These are phyloP conservation scores for Tylopilus felleus DNA, from an alignment of 768 basidiomycete genomes.

Conservation along the genomic window DNA sequence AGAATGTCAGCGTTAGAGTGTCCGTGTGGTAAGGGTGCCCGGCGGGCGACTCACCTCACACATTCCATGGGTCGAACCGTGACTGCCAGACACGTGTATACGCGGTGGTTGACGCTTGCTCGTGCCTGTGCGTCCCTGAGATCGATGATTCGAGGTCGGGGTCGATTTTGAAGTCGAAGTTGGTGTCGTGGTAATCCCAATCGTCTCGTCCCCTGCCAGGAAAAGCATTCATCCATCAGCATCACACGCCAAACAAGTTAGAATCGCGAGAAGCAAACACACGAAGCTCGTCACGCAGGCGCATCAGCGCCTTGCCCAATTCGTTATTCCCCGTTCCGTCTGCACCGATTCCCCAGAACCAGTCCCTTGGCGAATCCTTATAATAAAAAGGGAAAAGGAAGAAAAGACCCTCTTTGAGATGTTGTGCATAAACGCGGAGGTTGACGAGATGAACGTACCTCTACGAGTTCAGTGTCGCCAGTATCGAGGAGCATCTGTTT, in stretches of 20 bases:
- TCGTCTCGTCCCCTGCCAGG: constrained; percentile 11
- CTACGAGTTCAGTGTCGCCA: constrained; percentile 61
- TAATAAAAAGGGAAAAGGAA: too few species aligned
- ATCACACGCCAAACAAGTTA: not conserved
- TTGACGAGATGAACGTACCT: constrained; percentile 41
- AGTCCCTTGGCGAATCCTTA: constrained; percentile 69
- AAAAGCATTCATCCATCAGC: not conserved
- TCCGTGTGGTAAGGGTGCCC: not conserved
- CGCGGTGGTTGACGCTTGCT: constrained; percentile 12
- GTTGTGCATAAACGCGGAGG: not conserved
- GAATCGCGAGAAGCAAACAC: constrained; percentile 3
- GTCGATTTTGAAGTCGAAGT: not conserved
- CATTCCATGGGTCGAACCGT: constrained; percentile 4
- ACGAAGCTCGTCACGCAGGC: constrained; percentile 55
- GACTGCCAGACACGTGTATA: constrained; percentile 5
- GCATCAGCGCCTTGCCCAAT: constrained; percentile 66
- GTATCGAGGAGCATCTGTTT: constrained; percentile 61
- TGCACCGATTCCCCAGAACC: constrained; percentile 73
- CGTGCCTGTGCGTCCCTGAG: not conserved
- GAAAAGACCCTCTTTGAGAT: not conserved
- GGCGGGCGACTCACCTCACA: constrained; percentile 23
- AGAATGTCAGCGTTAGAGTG: not conserved
- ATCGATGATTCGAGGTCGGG: constrained; percentile 2
- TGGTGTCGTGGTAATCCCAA: not conserved
- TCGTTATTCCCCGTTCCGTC: constrained; percentile 68